Percentiles rank a stretch among this genome's conserved stretches.
These are phyloP conservation scores for Acer campestre DNA, from an alignment of 345 rosid species.

Conservation along the genomic window DNA sequence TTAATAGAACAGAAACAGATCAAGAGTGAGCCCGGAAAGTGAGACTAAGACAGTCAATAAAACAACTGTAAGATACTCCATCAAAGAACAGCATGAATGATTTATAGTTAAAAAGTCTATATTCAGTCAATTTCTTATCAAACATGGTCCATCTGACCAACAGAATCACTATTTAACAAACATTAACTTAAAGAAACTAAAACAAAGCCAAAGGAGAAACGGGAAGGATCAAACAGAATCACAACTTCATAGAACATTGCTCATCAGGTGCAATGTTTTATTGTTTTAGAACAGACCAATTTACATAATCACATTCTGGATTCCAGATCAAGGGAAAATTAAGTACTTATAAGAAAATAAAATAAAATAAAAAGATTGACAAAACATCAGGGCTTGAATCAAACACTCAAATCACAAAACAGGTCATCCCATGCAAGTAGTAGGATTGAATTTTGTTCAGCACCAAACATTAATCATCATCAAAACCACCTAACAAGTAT, in stretches of 20 bases:
- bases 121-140: background rate
- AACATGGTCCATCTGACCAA: background rate
- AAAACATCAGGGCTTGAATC: background rate
- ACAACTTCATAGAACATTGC: background rate
- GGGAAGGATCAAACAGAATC: background rate
- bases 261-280: too few relatives aligned
- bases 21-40: too few relatives aligned
- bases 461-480: background rate
- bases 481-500: background rate
- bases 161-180: background rate
- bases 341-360: background rate
- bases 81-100: too few relatives aligned
- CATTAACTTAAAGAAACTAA: background rate
- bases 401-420: background rate
- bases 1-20: too few relatives aligned
- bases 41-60: too few relatives aligned
- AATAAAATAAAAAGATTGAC: too few relatives aligned
- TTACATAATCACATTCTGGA: background rate
- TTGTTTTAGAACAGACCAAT: background rate
- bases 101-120: background rate
- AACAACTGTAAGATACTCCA: too few relatives aligned
- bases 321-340: background rate
- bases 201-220: background rate
- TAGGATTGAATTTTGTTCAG: background rate
- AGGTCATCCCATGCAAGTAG: too few relatives aligned